Percentiles rank a stretch among this genome's conserved stretches.
Evolutionary conservation across 129 eudicot genomes (phyloP).

Genomic region (Erigeron canadensis): DNA sequence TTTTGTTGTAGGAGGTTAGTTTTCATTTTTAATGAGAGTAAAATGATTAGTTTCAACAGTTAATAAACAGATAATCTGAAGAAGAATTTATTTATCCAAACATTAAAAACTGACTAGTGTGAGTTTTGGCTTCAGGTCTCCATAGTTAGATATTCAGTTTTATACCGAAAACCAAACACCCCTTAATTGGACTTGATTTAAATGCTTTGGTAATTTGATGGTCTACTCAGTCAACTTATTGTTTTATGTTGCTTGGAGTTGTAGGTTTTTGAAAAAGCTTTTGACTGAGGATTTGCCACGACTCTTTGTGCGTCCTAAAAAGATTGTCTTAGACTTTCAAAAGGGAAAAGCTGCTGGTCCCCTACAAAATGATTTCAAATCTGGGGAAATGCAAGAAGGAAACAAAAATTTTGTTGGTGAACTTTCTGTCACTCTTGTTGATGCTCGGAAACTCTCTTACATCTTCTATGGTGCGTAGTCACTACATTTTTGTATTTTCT

Average conservation of each 20-base stretch:
- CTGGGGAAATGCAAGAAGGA: conserved; percentile 72
- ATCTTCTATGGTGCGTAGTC: conserved; percentile 48
- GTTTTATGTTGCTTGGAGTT: conserved; percentile 8
- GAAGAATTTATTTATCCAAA: neutral
- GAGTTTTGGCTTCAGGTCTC: neutral
- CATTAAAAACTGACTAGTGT: neutral
- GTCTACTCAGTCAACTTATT: conserved; percentile 6
- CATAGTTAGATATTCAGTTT: neutral
- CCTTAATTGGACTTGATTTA: neutral
- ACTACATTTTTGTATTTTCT: neutral
- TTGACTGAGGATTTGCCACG: conserved; percentile 87
- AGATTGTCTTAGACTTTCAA: conserved; percentile 83
- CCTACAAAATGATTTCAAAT: conserved; percentile 44
- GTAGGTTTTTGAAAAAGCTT: conserved; percentile 90
- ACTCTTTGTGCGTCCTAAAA: conserved; percentile 87
- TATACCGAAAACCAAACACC: neutral
- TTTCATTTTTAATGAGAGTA: neutral
- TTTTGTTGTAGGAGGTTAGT: neutral
- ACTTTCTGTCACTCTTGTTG: conserved; percentile 92
- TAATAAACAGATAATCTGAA: neutral
- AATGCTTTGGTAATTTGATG: conserved; percentile 8
- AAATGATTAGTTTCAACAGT: neutral
- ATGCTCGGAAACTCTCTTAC: conserved; percentile 84
- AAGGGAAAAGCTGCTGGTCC: conserved; percentile 87
- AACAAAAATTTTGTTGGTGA: conserved; percentile 79